Conservation (phyloP, 768 basidiomycete genomes). For the Leccinum arenicola region DNA sequence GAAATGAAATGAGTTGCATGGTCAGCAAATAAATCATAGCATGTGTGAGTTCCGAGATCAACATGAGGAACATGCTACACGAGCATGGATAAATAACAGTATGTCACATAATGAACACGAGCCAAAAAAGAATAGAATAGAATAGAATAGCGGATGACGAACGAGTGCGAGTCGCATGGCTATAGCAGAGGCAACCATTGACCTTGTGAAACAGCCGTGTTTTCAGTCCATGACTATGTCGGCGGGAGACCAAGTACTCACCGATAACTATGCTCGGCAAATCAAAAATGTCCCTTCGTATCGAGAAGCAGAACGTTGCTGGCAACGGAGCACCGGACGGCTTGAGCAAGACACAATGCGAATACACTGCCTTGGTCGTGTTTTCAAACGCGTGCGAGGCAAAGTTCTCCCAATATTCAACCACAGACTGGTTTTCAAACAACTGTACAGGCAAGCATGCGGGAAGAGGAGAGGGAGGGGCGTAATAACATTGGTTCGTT, state of each 20-base stretch:
- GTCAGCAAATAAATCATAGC: constrained; percentile 1
- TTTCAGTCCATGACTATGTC: not conserved
- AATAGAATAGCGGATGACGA: not conserved
- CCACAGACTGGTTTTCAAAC: constrained; percentile 93
- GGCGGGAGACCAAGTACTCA: constrained; percentile 30
- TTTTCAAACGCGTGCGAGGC: constrained; percentile 97
- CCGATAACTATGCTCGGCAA: constrained; percentile 87
- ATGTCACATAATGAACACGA: constrained; percentile 11
- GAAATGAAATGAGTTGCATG: not conserved
- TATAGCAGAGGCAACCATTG: constrained; percentile 86
- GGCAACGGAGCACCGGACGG: constrained; percentile 82
- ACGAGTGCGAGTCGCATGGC: constrained; percentile 4
- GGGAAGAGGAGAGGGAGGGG: not conserved
- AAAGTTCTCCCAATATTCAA: constrained; percentile 97
- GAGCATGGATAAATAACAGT: constrained; percentile 12
- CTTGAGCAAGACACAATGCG: constrained; percentile 86
- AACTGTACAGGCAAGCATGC: constrained; percentile 44
- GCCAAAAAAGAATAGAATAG: not conserved
- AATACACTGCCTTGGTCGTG: constrained; percentile 92
- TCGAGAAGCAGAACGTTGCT: constrained; percentile 94
- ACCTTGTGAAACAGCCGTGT: constrained; percentile 41
- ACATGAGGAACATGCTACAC: not conserved
- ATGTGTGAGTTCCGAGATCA: not conserved
- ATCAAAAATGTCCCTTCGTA: constrained; percentile 90
- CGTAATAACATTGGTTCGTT: constrained; percentile 4